Conservation (phyloP, 2,329 filamentous ascomycete species). For the Calonectria naviculata region DNA sequence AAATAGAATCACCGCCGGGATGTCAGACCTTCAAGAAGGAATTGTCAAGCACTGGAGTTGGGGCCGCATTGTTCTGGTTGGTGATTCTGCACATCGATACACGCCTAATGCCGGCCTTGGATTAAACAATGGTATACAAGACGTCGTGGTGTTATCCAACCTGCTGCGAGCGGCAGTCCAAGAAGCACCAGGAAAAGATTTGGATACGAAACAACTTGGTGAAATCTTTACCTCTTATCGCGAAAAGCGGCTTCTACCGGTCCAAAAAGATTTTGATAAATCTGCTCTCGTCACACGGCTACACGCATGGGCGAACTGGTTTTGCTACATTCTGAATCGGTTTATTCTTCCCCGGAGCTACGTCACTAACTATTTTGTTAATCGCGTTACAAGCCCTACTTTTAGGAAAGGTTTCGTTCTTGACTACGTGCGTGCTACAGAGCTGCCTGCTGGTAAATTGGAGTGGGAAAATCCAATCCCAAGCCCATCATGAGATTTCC, state of each 20-base stretch:
- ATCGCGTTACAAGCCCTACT: constrained; percentile 18
- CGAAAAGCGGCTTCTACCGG: constrained; percentile 18
- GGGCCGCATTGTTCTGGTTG: constrained; percentile 29
- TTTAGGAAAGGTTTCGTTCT: constrained; percentile 29
- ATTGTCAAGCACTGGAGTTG: constrained; percentile 25
- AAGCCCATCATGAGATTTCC: not conserved
- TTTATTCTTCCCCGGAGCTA: constrained; percentile 27
- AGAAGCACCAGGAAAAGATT: not conserved
- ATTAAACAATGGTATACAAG: constrained; percentile 26
- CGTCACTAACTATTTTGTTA: constrained; percentile 12
- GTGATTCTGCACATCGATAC: constrained; percentile 33
- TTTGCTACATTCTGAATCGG: constrained; percentile 37
- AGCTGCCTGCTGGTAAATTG: constrained; percentile 10
- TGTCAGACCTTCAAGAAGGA: constrained; percentile 26
- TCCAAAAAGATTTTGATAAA: constrained; percentile 25
- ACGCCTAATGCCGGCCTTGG: constrained; percentile 32
- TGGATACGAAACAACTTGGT: constrained; percentile 2
- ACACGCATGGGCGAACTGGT: constrained; percentile 40
- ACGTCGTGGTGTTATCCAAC: not conserved
- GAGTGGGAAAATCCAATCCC: constrained; percentile 13
- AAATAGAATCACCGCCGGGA: constrained; percentile 7
- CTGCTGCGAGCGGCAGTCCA: not conserved
- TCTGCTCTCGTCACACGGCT: constrained; percentile 34
- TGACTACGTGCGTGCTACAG: constrained; percentile 25
- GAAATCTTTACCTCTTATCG: constrained; percentile 33